These are phyloP conservation scores for Dictyostelium discoideum DNA, from an alignment of 78 protist genomes.

Conservation along the genomic window dicty_2.7 NC_007091.3:746001-746500, in stretches of 20 bases:
- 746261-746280: background rate
- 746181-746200: background rate
- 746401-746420: background rate
- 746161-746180: background rate
- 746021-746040: background rate
- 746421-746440: background rate
- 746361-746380: background rate
- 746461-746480: background rate
- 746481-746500: background rate
- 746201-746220: slow-evolving; percentile 1
- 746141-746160: background rate
- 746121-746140: background rate
- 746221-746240: background rate
- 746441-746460: too few species aligned
- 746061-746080: background rate
- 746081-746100: background rate
- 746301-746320: background rate
- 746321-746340: background rate
- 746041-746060: background rate
- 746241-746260: background rate
- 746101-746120: background rate
- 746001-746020: background rate
- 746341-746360: background rate
- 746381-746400: background rate
- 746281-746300: background rate